Evolutionary conservation across 345 rosid species (phyloP).

Genomic region (Cochlearia excelsa): DNA sequence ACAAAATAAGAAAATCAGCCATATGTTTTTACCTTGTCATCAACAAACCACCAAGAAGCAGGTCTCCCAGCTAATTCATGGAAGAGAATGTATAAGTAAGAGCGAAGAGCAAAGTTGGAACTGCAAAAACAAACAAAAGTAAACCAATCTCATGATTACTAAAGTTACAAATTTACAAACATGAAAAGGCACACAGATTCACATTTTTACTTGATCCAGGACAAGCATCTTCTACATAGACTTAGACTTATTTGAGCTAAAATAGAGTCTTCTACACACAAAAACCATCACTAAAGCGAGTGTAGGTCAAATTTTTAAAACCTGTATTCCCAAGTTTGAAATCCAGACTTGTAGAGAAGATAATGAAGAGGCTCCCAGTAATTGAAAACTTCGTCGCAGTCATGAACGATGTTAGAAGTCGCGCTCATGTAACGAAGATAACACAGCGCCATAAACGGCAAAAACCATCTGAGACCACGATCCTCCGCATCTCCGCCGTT

Average conservation of each 20-base stretch:
- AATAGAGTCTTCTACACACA: not conserved
- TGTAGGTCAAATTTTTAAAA: too few species aligned
- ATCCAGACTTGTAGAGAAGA: slow-evolving; percentile 87
- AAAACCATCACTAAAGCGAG: not conserved
- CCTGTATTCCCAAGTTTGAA: slow-evolving; percentile 99
- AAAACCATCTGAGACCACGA: slow-evolving; percentile 64
- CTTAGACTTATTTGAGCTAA: not conserved
- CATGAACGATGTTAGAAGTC: slow-evolving; percentile 91
- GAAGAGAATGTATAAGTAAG: slow-evolving; percentile 74
- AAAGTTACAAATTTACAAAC: not conserved
- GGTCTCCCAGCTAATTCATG: slow-evolving; percentile 83
- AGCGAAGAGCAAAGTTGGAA: slow-evolving; percentile 88
- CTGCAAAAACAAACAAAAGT: slow-evolving; percentile 42
- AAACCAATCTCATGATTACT: not conserved
- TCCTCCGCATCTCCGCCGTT: slow-evolving; percentile 39
- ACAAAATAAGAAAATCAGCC: not conserved
- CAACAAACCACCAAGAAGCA: slow-evolving; percentile 73
- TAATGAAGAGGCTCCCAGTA: slow-evolving; percentile 99
- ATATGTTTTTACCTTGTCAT: slow-evolving; percentile 63
- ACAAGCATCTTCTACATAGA: not conserved
- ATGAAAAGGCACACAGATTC: not conserved
- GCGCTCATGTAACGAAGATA: slow-evolving; percentile 94
- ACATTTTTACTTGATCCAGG: not conserved
- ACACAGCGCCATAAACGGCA: slow-evolving; percentile 66
- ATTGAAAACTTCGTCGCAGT: slow-evolving; percentile 97